phyloP scores from a whole-genome alignment of 1,284 basidiomycete genomes.

The Ustilago nuda region DNA sequence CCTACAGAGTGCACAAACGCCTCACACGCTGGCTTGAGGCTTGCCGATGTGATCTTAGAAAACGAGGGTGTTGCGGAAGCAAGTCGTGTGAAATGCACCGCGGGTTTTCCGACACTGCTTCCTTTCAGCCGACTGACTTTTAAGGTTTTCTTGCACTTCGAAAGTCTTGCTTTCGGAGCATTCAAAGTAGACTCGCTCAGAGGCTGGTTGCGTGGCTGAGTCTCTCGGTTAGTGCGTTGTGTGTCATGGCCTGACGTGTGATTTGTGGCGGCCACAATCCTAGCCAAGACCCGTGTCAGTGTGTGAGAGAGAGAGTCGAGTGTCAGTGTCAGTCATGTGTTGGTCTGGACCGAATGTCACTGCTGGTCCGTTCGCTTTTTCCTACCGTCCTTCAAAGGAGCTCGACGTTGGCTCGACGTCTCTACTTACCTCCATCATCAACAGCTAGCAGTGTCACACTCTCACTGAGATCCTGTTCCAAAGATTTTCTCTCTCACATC shows the following conservation, averaged over 20 bases:
- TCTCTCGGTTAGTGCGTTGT: background rate
- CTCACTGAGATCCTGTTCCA: background rate
- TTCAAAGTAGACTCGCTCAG: background rate
- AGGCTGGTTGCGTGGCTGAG: background rate
- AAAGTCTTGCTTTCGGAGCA: background rate
- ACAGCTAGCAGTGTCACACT: background rate
- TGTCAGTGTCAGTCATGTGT: too few relatives aligned
- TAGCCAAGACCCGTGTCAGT: background rate
- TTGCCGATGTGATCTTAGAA: background rate
- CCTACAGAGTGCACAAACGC: too few relatives aligned
- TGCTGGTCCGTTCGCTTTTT: constrained; percentile 4
- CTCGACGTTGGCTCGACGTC: background rate
- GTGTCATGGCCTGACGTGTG: background rate
- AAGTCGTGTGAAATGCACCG: constrained; percentile 34
- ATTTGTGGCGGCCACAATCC: constrained; percentile 1
- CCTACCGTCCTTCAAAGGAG: background rate
- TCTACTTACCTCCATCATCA: constrained; percentile 4
- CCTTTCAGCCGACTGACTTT: background rate
- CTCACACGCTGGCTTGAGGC: background rate
- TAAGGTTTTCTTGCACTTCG: background rate
- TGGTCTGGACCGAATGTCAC: background rate
- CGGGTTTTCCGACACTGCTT: background rate
- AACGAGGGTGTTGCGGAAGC: constrained; percentile 3
- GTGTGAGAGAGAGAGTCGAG: too few relatives aligned
- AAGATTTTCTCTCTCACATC: background rate